Conservation (phyloP, 108 stramenopile species). For the Seminavis robusta region DNA sequence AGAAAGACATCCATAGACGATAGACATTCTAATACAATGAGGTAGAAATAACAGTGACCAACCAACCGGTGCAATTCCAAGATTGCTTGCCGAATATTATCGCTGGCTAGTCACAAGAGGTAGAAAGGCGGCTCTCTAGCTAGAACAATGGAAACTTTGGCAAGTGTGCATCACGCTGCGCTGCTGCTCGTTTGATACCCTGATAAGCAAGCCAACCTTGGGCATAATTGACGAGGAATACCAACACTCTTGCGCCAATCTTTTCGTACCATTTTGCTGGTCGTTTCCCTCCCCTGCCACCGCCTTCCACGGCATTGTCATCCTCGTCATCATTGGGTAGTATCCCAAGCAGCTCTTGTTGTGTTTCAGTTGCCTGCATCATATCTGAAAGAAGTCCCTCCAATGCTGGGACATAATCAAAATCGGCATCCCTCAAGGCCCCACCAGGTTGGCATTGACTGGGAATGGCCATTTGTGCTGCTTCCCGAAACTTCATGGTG, state of each 20-base stretch:
- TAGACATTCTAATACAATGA: too few species aligned
- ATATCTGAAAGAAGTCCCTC: conserved; percentile 73
- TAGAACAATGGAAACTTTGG: conserved; percentile 89
- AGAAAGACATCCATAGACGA: too few species aligned
- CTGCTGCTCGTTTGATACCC: conserved; percentile 63
- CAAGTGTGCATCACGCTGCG: conserved; percentile 65
- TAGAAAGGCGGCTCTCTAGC: too few species aligned
- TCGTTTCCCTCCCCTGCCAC: conserved; percentile 9
- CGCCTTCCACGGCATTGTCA: conserved; percentile 9
- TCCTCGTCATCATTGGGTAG: conserved; percentile 4
- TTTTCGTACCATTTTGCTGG: conserved; percentile 70
- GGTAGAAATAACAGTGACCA: too few species aligned
- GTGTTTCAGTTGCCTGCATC: conserved; percentile 49
- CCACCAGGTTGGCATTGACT: conserved; percentile 19
- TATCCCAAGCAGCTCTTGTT: background rate
- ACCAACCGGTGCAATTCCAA: too few species aligned
- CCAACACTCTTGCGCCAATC: conserved; percentile 56
- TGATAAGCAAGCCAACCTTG: conserved; percentile 87
- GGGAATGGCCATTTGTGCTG: conserved; percentile 61
- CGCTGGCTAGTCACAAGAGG: too few species aligned
- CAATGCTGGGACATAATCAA: conserved; percentile 36
- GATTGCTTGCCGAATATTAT: too few species aligned
- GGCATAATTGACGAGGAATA: conserved; percentile 76
- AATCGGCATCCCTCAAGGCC: conserved; percentile 26
- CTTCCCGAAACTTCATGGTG: conserved; percentile 52